Base-by-base conservation (phyloP, 306 rosid genomes). In the Cyclanthera cordifolia region DNA sequence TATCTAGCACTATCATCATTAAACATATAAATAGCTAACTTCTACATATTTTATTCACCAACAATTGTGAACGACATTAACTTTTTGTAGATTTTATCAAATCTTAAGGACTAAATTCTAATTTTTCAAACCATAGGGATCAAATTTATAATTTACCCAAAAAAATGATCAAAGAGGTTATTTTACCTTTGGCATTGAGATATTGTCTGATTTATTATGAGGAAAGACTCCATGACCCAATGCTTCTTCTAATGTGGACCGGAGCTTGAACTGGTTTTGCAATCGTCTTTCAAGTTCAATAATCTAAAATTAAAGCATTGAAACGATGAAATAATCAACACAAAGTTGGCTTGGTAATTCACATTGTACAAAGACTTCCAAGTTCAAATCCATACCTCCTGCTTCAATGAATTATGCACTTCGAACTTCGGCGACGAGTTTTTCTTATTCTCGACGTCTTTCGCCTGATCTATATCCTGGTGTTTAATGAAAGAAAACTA, bases 191-290 rank as follows among this genome's bases (percentile, higher is more conserved):
- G 95, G 86, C 73, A 79, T 78, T 63, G 73, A 74, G 25, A 2
- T 67, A 51, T 79, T 87, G 67, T 70, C 80, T 68, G 90, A 74
- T 58, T 77, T 51, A 56, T 61, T 70, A 53, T 69, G 82, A 71
- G 84, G 74, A 70, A 84, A 79, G 74, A 89, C 70, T 74, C 80
- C 79, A 78, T 78, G 80, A 66, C 88, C 95, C 76, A 87, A 77
- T 64, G 91, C 84, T 46, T 79, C 88, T 82, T 93, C 99, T 75
- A 93, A 78, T 7, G 88, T 78, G 68, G 73, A 69, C 64, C 99
- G 94, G 53, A 93, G 90, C 79, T 83, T 73, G 77, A 88, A 87
- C 55, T 93, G 99, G 72, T 75, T 83, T 77, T 87, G 89, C 71
- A 93, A 75, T 80, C 96, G 85, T 74, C 74, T 85, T 78, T 93